Base-by-base conservation (phyloP, 805 yeast genomes). In the Cyberlindnera amylophila region DNA sequence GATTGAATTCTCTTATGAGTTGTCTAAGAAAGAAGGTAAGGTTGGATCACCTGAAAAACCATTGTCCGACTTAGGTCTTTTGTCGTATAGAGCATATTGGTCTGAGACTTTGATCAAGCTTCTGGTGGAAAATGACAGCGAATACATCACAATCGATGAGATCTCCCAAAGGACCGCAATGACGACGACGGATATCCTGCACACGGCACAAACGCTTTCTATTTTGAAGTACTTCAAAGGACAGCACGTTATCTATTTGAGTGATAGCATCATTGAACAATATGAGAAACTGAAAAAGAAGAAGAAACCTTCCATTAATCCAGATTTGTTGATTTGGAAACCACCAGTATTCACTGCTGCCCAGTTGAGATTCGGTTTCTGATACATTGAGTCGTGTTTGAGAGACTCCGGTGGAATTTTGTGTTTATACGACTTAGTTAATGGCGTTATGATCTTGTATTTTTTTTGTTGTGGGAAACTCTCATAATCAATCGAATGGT, bases 1-100 rank as follows among this genome's bases (percentile, higher is more conserved):
- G 49, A 93, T 93, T 54, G 96, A 91, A 56, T 91, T 93, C 60
- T 87, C 96, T 4, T 93, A 93, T 62, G 95, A 86, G 68, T 69
- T 93, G 33, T 85, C 96, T 3, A 82, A 83, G 56, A 83, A 81
- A 39, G 99, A 93, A 58, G 81, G 83, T 39, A 93, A 93, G 61
- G 79, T 81, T 4, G 99, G 99, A 1, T 88, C 96, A 0, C 99
- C 99, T 0, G 99, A 93, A 65, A 93, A 93, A 59, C 99, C 99
- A 3, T 70, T 93, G 17, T 86, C 96, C 0, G 99, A 93, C 72
- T 72, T 93, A 58, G 99, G 99, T 32, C 71, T 93, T 26, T 71
- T 93, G 23, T 86, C 96, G 5, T 93, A 93, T 58, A 79, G 99
- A 63, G 96, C 97, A 0, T 93, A 76, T 60, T 93, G 99, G 99